A percentile compares a stretch with the other conserved stretches of the same genome.
phyloP scores from a whole-genome alignment of 768 basidiomycete genomes.

The Calocera cornea region DNA sequence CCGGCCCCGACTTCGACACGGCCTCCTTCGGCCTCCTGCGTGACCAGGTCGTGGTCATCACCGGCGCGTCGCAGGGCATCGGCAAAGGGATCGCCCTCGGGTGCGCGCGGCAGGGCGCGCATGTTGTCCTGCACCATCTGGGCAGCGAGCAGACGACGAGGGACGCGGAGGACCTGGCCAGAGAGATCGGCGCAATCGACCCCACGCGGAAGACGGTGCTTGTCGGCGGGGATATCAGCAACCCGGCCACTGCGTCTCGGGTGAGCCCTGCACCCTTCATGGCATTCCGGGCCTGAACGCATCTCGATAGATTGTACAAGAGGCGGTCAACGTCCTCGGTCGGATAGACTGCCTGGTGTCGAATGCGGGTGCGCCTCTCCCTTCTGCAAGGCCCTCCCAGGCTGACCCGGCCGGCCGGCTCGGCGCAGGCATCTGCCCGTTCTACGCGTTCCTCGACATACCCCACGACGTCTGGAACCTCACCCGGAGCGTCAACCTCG shows the following conservation, averaged over 20 bases:
- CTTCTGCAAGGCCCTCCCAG: conserved; percentile 13
- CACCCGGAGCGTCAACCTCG: conserved; percentile 57
- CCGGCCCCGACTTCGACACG: conserved; percentile 9
- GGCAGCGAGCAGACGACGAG: conserved; percentile 42
- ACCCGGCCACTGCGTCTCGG: conserved; percentile 40
- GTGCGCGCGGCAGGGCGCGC: conserved; percentile 51
- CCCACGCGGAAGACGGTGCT: conserved; percentile 30
- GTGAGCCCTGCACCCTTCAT: conserved; percentile 30
- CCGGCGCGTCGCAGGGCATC: conserved; percentile 62
- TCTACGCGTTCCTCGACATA: conserved; percentile 60
- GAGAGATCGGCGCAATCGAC: conserved; percentile 33
- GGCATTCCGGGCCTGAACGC: too few species aligned
- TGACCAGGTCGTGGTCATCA: conserved; percentile 54
- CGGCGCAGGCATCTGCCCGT: conserved; percentile 60
- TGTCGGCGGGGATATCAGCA: conserved; percentile 54
- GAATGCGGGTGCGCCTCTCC: background rate
- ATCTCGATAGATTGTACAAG: conserved; percentile 51
- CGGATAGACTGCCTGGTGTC: conserved; percentile 41
- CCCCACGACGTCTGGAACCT: conserved; percentile 48
- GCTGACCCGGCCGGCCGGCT: conserved; percentile 33
- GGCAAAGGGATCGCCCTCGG: conserved; percentile 56
- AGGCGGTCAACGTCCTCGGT: conserved; percentile 45
- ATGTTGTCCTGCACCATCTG: conserved; percentile 52
- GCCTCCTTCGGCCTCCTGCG: conserved; percentile 11
- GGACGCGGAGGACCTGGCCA: conserved; percentile 36